Base-by-base conservation (phyloP, 352 stramenopile genomes). In the Pythium insidiosum region DNA sequence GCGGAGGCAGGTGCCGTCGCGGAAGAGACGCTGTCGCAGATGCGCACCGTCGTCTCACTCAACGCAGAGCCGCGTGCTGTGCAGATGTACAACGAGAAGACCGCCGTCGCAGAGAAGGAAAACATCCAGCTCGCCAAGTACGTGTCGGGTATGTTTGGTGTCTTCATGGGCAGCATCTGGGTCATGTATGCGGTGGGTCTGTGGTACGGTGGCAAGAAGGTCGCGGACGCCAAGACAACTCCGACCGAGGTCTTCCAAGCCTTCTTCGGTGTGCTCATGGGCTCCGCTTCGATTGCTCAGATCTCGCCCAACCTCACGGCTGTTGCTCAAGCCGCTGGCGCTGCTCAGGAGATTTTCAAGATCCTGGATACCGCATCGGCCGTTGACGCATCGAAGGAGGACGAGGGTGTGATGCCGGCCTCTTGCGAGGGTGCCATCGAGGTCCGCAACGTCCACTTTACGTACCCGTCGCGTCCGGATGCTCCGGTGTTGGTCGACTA, bases 401-500 rank as follows among this genome's bases (percentile, higher is more conserved):
- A 60, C 6, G 52, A 66, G 0, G 55, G 49, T 21, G 40, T 58
- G 15, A 20, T 67, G 3, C 60, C 62, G 12, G 37, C 22, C 6
- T 38, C 30, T n/a, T 70, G 45, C 28, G 13, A 22, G 9, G 73
- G 75, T 0, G 45, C 45, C 20, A 58, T 89, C 16, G 34, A 66
- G 2, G 80, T 65, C 45, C 38, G 41, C 4, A 22, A 43, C 19
- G 15, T 50, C 3, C 23, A 38, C 12, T 50, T 50, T 21, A 43
- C 21, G 5, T 88, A 88, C 47, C 76, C 76, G 4, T 63, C 42
- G 5, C 66, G 75, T 22, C 68, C 61, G 0, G 46, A 53, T n/a
- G 52, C 63, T 2, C 51, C 39, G 5, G 68, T 96, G 25, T 68
- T 95, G 22, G 62, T 73, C 25, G 57, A 63, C 29, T 63, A 96